Conservation (phyloP, 2,329 filamentous ascomycete genomes). For the Fusarium marasasianum region DNA sequence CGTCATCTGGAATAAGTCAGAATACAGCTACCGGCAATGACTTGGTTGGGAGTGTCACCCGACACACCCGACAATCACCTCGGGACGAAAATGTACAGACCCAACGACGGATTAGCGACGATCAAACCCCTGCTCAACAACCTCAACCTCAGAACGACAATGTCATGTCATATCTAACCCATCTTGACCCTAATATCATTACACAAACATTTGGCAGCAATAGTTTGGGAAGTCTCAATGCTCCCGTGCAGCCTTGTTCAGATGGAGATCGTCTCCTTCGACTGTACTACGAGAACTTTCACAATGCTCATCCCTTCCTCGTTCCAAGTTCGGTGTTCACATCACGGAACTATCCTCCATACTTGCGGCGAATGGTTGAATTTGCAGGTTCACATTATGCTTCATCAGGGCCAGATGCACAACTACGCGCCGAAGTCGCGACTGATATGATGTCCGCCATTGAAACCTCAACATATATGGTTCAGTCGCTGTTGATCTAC, state of each 20-base stretch:
- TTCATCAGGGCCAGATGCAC: conserved; percentile 1
- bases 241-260: not conserved
- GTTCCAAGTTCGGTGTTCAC: conserved; percentile 29
- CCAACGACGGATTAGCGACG: not conserved
- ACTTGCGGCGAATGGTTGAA: conserved; percentile 29
- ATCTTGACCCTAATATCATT: conserved; percentile 1
- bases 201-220: not conserved
- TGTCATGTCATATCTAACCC: conserved; percentile 10
- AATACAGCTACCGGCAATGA: not conserved
- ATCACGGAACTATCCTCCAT: conserved; percentile 8
- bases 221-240: not conserved
- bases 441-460: conserved; percentile 14
- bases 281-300: conserved; percentile 38
- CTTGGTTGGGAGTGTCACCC: not conserved
- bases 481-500: conserved; percentile 26
- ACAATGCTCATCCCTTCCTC: conserved; percentile 31
- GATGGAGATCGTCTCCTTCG: conserved; percentile 31
- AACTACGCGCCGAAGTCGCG: conserved; percentile 7
- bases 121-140: not conserved
- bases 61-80: not conserved
- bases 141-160: not conserved
- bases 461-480: conserved; percentile 17
- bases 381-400: conserved; percentile 35
- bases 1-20: not conserved
- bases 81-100: not conserved